A percentile compares a stretch with the other conserved stretches of the same genome.
Conservation (phyloP, 129 eudicot genomes). For the Silybum marianum region DNA sequence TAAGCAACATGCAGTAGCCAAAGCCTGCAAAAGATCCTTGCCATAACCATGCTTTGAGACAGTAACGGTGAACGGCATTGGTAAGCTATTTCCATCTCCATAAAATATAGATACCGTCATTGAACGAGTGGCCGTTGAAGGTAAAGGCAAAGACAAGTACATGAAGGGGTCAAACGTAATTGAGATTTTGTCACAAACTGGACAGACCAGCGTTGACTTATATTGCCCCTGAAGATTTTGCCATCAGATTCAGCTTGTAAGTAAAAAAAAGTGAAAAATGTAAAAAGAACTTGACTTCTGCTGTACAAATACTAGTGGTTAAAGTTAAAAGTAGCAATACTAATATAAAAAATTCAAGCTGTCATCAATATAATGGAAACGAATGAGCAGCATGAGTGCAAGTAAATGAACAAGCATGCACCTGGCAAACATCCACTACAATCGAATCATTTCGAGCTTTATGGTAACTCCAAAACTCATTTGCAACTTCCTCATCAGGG, state of each 20-base stretch:
- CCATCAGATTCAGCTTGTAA: conserved; percentile 23
- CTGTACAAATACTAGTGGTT: background rate
- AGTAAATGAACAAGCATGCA: conserved; percentile 15
- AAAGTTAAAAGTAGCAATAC: background rate
- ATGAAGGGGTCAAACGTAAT: conserved; percentile 97
- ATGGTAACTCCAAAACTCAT: conserved; percentile 94
- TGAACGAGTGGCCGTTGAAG: conserved; percentile 82
- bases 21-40: conserved; percentile 74
- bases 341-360: background rate
- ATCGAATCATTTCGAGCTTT: conserved; percentile 93
- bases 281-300: background rate
- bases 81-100: conserved; percentile 85
- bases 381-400: background rate
- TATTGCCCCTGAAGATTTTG: conserved; percentile 82
- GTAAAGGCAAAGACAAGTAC: conserved; percentile 95
- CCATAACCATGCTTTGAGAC: conserved; percentile 76
- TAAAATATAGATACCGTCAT: conserved; percentile 85
- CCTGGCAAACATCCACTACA: conserved; percentile 97
- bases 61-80: conserved; percentile 88
- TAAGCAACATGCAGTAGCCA: conserved; percentile 74
- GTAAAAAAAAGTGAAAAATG: background rate
- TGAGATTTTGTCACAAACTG: conserved; percentile 82
- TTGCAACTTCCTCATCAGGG: conserved; percentile 94
- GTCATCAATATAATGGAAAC: background rate
- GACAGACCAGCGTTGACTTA: conserved; percentile 95